Percentiles rank a stretch among this genome's conserved stretches.
phyloP scores from a whole-genome alignment of 345 rosid genomes.

The Syzygium aromaticum region DNA sequence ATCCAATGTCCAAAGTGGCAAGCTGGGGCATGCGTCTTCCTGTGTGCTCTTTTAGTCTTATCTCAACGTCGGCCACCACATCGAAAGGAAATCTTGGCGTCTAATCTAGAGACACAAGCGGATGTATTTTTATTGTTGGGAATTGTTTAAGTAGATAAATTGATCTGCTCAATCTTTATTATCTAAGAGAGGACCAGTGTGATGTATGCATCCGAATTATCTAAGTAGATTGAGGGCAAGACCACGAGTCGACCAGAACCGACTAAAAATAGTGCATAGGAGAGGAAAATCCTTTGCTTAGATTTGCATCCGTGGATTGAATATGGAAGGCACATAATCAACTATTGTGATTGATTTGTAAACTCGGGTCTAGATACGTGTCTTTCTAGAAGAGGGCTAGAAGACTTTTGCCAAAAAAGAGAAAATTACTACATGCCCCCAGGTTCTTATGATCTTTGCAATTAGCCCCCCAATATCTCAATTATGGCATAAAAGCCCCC shows the following conservation, averaged over 20 bases:
- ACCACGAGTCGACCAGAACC: background rate
- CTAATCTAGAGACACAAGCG: background rate
- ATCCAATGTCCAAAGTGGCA: too few relatives aligned
- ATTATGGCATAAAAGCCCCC: background rate
- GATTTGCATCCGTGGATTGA: background rate
- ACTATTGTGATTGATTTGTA: background rate
- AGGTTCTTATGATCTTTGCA: background rate
- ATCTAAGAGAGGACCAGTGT: background rate
- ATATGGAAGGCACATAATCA: background rate
- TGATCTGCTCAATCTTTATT: background rate
- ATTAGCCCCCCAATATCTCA: background rate
- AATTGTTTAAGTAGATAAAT: background rate
- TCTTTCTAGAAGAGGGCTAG: background rate
- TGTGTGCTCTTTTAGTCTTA: background rate
- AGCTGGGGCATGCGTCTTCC: too few relatives aligned
- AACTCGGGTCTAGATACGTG: background rate
- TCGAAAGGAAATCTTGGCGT: background rate
- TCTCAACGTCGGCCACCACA: background rate
- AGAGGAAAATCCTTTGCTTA: background rate
- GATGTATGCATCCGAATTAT: background rate
- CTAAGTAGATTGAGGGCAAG: background rate
- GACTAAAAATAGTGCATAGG: background rate
- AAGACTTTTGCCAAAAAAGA: background rate
- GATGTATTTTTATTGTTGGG: background rate
- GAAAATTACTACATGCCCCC: background rate